Evolutionary conservation across 768 basidiomycete genomes (phyloP), one percentile per base, ranked within the genome.

Genomic region (Naganishia vishniacii): DNA sequence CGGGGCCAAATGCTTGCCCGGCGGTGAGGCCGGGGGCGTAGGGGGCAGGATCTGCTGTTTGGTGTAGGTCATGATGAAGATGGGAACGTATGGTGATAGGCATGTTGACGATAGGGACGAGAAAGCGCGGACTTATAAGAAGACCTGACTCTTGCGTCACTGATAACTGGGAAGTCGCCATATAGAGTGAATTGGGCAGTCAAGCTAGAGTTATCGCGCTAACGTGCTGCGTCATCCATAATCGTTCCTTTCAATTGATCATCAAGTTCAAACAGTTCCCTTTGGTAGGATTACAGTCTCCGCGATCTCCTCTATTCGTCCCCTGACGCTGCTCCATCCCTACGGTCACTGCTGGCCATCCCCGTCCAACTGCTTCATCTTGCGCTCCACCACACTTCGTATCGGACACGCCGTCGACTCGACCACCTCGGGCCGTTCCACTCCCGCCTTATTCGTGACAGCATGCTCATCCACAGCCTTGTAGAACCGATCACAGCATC

Each of bases 401-500:
- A 56, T 56, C 32, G 53, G 53, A 25, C 53, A 56, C n/a, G 53
- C 53, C 32, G 53, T 56, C 32, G 53, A 25, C 34, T 23, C 23
- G n/a, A 56, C 25, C 20, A 56, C 53, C 6, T 56, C 53, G 20
- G 53, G 53, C 23, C 53, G 18, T 20, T 56, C 53, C 20, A 37
- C 20, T 8, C 53, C 53, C 32, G 53, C 53, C 34, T 25, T 37
- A 26, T 56, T 56, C n/a, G 53, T 56, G 20, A 56, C 53, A 3
- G 34, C 34, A 20, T 56, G 53, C 37, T 56, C 20, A 11, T 56
- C 53, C 11, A 56, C 53, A 8, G 53, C 37, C 15, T 51, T 58
- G 62, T 77, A 77, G 69, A 75, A 74, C 45, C 53, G 44, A 46
- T 68, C 69, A 63, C 75, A 77, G 62, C 75, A 77, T 48, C 59